Evolutionary conservation across 2,329 filamentous ascomycete species (phyloP).

Genomic region (Pyrenophora graminea): DNA sequence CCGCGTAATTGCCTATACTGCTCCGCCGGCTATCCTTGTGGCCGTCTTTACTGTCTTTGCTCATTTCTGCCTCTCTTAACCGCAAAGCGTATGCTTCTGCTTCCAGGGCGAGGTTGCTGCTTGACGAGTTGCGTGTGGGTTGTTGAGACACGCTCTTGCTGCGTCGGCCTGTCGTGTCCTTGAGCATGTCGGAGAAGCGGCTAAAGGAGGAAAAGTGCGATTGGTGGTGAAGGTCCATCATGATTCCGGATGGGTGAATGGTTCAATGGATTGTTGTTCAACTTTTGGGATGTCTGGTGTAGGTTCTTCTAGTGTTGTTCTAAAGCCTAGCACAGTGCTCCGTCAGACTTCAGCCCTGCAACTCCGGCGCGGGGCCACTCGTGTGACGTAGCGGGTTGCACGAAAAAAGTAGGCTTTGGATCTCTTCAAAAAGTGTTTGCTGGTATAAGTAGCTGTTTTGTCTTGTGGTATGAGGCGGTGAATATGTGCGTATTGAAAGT

Average conservation of each 20-base stretch:
- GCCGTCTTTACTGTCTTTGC: too few species aligned
- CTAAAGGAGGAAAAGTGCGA: constrained; percentile 18
- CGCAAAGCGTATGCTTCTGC: not conserved
- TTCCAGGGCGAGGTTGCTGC: constrained; percentile 4
- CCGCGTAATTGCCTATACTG: constrained; percentile 23
- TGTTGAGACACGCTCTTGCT: constrained; percentile 5
- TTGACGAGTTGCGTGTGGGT: constrained; percentile 6
- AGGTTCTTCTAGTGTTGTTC: not conserved
- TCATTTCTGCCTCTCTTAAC: too few species aligned
- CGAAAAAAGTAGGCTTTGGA: not conserved
- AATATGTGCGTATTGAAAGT: not conserved
- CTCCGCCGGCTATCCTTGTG: constrained; percentile 12
- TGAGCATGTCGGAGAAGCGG: constrained; percentile 21
- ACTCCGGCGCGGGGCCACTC: constrained; percentile 5
- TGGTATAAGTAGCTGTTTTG: not conserved
- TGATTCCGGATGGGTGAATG: not conserved
- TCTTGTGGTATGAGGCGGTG: constrained; percentile 3
- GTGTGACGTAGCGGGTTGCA: constrained; percentile 2
- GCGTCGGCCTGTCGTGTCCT: constrained; percentile 20
- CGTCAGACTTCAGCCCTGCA: constrained; percentile 6
- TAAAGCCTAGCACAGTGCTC: not conserved
- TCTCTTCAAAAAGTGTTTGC: not conserved
- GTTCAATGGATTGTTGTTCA: not conserved
- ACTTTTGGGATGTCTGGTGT: not conserved
- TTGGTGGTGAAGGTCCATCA: constrained; percentile 16